These are phyloP conservation scores for Babesia bigemina DNA, from an alignment of 169 alveolate genomes.

Conservation along the genomic window DNA sequence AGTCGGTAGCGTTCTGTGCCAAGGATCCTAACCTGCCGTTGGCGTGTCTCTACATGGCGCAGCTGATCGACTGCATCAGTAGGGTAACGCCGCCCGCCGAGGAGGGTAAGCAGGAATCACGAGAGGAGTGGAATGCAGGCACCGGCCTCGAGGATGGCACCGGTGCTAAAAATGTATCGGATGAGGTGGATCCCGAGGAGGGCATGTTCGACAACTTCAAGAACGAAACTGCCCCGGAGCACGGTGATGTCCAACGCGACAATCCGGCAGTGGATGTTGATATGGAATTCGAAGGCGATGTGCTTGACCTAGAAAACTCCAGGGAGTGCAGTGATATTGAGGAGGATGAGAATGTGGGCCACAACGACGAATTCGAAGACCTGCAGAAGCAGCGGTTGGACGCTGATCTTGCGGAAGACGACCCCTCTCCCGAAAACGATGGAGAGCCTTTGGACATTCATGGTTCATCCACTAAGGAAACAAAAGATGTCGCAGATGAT, in stretches of 20 bases:
- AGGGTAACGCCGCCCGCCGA: slow-evolving; percentile 34
- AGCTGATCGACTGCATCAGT: slow-evolving; percentile 26
- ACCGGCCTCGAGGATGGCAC: slow-evolving; percentile 70
- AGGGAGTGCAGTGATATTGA: slow-evolving; percentile 74
- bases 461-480: slow-evolving; percentile 27
- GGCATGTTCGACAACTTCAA: slow-evolving; percentile 73
- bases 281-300: slow-evolving; percentile 71
- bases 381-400: slow-evolving; percentile 61
- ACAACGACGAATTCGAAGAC: slow-evolving; percentile 68
- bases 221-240: slow-evolving; percentile 75
- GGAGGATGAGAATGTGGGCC: slow-evolving; percentile 58
- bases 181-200: slow-evolving; percentile 73
- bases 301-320: slow-evolving; percentile 69
- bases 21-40: slow-evolving; percentile 14
- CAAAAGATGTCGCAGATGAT: slow-evolving; percentile 40
- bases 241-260: slow-evolving; percentile 74
- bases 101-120: slow-evolving; percentile 15
- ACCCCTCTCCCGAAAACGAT: slow-evolving; percentile 32
- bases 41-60: slow-evolving; percentile 34
- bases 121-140: slow-evolving; percentile 58
- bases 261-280: slow-evolving; percentile 74
- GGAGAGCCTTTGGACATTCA: slow-evolving; percentile 43
- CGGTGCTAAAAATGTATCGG: slow-evolving; percentile 71
- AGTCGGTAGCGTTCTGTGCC: not conserved
- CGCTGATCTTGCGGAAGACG: slow-evolving; percentile 64